Conservation (phyloP, 306 rosid species). For the Quercus berberidifolia region DNA sequence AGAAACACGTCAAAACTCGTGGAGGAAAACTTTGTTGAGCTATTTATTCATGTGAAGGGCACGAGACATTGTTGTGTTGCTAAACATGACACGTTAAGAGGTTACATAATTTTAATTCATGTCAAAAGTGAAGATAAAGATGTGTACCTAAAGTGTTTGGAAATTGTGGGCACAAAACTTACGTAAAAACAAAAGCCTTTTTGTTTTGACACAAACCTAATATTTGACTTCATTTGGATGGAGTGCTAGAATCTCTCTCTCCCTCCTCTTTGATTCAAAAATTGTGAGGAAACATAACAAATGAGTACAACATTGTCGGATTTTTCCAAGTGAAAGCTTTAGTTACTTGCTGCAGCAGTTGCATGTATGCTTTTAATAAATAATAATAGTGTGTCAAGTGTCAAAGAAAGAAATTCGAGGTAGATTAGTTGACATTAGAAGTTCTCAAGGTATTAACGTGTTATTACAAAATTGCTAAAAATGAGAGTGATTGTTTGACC, state of each 20-base stretch:
- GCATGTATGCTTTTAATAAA: no score
- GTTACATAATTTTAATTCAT: no score
- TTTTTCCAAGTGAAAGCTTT: no score
- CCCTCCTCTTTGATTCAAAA: no score
- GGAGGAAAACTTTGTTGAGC: no score
- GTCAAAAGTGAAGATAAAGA: no score
- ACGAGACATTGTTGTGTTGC: not conserved
- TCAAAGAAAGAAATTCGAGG: not conserved
- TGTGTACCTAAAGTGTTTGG: not conserved
- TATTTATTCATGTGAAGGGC: no score
- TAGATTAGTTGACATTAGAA: not conserved
- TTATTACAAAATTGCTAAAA: not conserved
- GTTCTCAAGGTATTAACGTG: not conserved
- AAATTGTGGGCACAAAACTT: slow-evolving; percentile 11
- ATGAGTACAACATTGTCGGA: no score
- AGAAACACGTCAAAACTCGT: no score
- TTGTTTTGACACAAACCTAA: slow-evolving; percentile 33
- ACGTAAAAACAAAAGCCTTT: not conserved
- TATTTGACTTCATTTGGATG: slow-evolving; percentile 8
- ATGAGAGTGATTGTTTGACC: no score
- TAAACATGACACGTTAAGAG: not conserved
- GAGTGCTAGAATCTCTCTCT: not conserved
- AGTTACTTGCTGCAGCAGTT: no score
- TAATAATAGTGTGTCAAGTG: not conserved
- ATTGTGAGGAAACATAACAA: no score